Evolutionary conservation across 2,329 filamentous ascomycete species (phyloP), one percentile per base, ranked within the genome.

Genomic region (Elsinoe perseae): DNA sequence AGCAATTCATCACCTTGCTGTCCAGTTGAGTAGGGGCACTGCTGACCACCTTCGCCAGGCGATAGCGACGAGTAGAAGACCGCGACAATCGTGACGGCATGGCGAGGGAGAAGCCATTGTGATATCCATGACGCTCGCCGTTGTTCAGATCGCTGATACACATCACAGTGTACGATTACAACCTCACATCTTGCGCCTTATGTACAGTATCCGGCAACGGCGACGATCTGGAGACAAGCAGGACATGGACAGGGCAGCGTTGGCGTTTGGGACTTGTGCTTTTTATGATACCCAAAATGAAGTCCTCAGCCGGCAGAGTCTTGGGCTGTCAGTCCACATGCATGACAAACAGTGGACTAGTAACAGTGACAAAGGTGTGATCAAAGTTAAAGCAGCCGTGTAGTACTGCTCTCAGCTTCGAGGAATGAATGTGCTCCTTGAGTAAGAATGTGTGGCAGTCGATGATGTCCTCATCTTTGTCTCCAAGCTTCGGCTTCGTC

Each of bases 201-300:
- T 44, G 40, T 44, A 44, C 40, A 44, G 18, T 44, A 44, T 20
- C n/a, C 38, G 38, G 18, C 38, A n/a, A 25, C 40, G 44, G 21
- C 23, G 44, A 30, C 44, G 16, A 30, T 10, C 40, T n/a, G 25
- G 23, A 44, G 40, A 44, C n/a, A 14, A 36, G 32, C 40, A 44
- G 20, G 9, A 21, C 9, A 6, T 14, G 32, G 10, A 14, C 10
- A 25, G 40, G 23, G 40, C 40, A 44, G 40, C 40, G 40, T 14
- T 12, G 40, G 40, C 40, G 40, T 44, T 44, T 18, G 40, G 40
- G 40, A 44, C 20, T 44, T 36, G 32, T 36, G 32, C 9, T 12
- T 44, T 44, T 44, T 44, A 27, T 44, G 40, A 44, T 44, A 44
- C 40, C 40, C 40, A 25, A 10, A 44, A 44, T 44, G 40, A 44